phyloP scores from a whole-genome alignment of 129 eudicot species.

The Ambrosia artemisiifolia region DNA sequence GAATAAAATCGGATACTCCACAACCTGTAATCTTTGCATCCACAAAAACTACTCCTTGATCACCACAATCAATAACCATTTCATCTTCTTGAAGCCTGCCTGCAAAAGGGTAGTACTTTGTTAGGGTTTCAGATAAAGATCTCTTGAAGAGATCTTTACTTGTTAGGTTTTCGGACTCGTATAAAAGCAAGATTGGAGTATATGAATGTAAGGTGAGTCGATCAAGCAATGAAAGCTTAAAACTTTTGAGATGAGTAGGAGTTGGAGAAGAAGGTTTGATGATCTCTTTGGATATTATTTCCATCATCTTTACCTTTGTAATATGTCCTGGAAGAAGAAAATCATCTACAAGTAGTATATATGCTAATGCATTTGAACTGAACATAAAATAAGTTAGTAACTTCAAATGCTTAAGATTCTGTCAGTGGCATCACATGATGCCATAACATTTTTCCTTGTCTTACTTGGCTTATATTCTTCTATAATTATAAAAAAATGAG shows the following conservation, averaged over 20 bases:
- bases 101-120: conserved; percentile 34
- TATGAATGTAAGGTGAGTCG: conserved; percentile 9
- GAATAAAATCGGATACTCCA: conserved; percentile 14
- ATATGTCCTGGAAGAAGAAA: not conserved
- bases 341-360: not conserved
- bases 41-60: conserved; percentile 20
- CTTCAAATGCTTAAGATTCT: not conserved
- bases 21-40: not conserved
- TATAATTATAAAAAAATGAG: not conserved
- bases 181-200: conserved; percentile 19
- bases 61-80: conserved; percentile 24
- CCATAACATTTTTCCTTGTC: not conserved
- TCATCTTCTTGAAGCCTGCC: conserved; percentile 27
- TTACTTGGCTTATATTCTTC: not conserved
- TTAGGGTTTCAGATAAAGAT: conserved; percentile 26
- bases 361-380: not conserved
- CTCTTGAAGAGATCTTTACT: conserved; percentile 7
- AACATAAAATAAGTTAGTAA: not conserved
- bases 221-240: conserved; percentile 29
- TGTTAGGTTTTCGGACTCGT: not conserved
- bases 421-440: not conserved
- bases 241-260: conserved; percentile 19
- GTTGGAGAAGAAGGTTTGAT: conserved; percentile 34
- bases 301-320: not conserved
- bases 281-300: conserved; percentile 11